Percentiles rank a stretch among this genome's conserved stretches.
Conservation (phyloP, 2,329 filamentous ascomycete genomes). For the Alternaria dauci region DNA sequence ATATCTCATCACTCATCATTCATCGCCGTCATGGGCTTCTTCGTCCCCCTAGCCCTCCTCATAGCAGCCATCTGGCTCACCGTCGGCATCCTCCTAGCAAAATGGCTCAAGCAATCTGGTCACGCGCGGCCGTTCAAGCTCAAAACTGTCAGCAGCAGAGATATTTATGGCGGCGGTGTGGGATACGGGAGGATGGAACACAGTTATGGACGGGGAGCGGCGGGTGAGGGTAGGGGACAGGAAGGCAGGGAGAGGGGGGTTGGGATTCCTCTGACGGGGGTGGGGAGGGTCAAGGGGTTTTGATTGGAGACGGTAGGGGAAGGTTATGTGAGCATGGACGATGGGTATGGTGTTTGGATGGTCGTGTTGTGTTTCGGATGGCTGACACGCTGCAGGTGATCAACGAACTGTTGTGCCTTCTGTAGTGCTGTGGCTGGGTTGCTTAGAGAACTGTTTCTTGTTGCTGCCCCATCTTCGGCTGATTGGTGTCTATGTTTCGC, state of each 20-base stretch:
- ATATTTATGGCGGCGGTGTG: constrained; percentile 19
- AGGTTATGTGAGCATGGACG: neutral
- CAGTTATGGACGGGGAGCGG: neutral
- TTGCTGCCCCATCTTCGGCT: neutral
- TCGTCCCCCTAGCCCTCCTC: constrained; percentile 25
- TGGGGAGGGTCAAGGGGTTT: constrained; percentile 29
- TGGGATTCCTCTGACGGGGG: constrained; percentile 22
- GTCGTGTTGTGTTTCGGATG: neutral
- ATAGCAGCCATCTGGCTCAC: constrained; percentile 27
- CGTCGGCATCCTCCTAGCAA: constrained; percentile 28
- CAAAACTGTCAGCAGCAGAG: constrained; percentile 7
- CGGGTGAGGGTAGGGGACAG: neutral
- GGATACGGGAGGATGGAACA: constrained; percentile 16
- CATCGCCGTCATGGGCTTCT: constrained; percentile 9
- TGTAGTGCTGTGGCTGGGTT: neutral
- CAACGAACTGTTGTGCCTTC: neutral
- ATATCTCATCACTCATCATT: neutral
- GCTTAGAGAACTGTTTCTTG: neutral
- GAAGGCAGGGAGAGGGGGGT: constrained; percentile 12
- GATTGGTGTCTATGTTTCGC: neutral
- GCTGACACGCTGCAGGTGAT: neutral
- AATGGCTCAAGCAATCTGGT: constrained; percentile 31
- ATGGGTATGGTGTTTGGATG: neutral
- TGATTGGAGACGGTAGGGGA: neutral
- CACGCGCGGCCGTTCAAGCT: constrained; percentile 24